Base-by-base conservation (phyloP, 164 flowering plant genomes). In the Vitis cinerea region DNA sequence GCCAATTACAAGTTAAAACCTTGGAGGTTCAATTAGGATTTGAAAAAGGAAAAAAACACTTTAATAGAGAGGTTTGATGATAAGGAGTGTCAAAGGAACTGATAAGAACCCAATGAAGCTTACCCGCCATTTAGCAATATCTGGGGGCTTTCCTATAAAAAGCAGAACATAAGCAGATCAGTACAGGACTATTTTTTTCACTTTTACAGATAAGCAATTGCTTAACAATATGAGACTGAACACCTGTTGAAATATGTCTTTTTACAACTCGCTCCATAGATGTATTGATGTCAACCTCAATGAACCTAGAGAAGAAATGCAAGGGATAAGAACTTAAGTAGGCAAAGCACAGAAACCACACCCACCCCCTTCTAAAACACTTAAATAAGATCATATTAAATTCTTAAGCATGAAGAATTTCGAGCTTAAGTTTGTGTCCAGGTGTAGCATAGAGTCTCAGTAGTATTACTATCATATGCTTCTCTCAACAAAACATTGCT, bases 81-180 rank as follows among this genome's bases (percentile, higher is more conserved):
- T 62, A 10, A 12, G 47, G 59, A 15, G n/a, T 48, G 19, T 2
- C 10, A 59, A 47, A 31, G 14, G n/a, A 69, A 57, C 10, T 59
- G 8, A 52, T 50, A 70, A 56, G 63, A 67, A 23, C 6, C 47
- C 31, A n/a, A 27, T 54, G 15, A 60, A 47, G 17, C 82, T 80
- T 90, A 95, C 99, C 90, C 97, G 80, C 92, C 89, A 86, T 74
- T 88, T 83, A 51, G 99, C 99, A 66, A 82, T 81, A 70, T 95
- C 94, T 10, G 85, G 89, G 58, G 92, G 74, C 74, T 84, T 91
- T 64, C 97, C 97, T 91, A 50, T 61, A 57, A 65, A 65, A 27
- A 1, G 59, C 23, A 71, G 9, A 52, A 64, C 31, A 30, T 27
- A 50, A 47, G 9, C 13, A 53, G 4, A 19, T 52, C 37, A 50